These are phyloP conservation scores for Thelonectria olida DNA, from an alignment of 2,329 filamentous ascomycete species.

Conservation along the genomic window DNA sequence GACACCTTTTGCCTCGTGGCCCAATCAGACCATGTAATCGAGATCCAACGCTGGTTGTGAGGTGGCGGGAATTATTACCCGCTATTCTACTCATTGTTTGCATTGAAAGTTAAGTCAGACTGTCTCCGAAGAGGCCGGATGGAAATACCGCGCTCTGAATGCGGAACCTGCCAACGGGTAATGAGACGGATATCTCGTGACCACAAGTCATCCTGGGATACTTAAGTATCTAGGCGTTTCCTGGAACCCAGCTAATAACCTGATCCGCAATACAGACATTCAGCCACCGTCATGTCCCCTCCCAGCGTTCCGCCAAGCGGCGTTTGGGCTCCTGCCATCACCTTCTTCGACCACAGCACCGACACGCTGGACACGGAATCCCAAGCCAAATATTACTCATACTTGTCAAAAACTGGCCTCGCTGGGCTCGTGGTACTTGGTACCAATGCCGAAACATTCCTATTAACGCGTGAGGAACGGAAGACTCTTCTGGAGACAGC, in stretches of 20 bases:
- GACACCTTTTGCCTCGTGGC: not conserved
- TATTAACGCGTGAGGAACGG: constrained; percentile 67
- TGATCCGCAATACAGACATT: not conserved
- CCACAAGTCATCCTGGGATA: not conserved
- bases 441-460: constrained; percentile 65
- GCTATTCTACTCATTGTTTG: too few relatives aligned
- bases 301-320: constrained; percentile 41
- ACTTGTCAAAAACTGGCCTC: constrained; percentile 59
- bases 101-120: too few relatives aligned
- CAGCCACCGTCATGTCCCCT: constrained; percentile 22
- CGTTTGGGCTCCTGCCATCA: constrained; percentile 63
- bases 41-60: too few relatives aligned
- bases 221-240: constrained; percentile 32
- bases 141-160: too few relatives aligned
- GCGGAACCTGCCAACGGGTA: too few relatives aligned
- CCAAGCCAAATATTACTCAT: constrained; percentile 60
- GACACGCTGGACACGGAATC: constrained; percentile 58
- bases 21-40: not conserved
- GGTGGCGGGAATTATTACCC: too few relatives aligned
- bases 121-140: too few relatives aligned
- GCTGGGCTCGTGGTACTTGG: constrained; percentile 63
- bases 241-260: too few relatives aligned
- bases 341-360: constrained; percentile 60
- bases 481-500: constrained; percentile 64
- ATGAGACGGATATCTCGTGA: too few relatives aligned